A percentile compares a stretch with the other conserved stretches of the same genome.
Conservation (phyloP, 257 asterid species). For the Marsdenia floribunda region DNA sequence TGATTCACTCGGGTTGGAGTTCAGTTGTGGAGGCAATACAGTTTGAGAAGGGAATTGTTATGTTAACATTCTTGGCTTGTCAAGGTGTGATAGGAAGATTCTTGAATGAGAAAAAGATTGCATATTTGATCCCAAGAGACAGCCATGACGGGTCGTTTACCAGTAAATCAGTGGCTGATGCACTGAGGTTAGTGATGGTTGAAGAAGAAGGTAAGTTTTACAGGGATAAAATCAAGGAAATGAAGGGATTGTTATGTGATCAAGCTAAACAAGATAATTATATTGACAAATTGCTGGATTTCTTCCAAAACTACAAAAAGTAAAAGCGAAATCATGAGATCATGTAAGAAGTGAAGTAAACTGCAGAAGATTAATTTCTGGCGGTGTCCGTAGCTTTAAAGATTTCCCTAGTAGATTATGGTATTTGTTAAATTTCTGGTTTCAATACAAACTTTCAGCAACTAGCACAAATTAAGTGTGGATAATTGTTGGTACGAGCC, state of each 20-base stretch:
- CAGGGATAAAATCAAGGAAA: slow-evolving; percentile 11
- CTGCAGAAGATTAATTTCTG: no score
- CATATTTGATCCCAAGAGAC: slow-evolving; percentile 10
- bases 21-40: slow-evolving; percentile 30
- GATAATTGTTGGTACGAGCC: no score
- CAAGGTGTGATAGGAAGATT: slow-evolving; percentile 22
- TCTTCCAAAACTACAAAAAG: slow-evolving; percentile 4
- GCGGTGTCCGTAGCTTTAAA: no score
- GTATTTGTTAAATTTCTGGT: no score
- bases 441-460: no score
- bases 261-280: slow-evolving; percentile 10
- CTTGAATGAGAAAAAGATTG: slow-evolving; percentile 21
- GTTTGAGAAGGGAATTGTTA: slow-evolving; percentile 15
- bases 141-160: slow-evolving; percentile 9
- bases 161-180: slow-evolving; percentile 15
- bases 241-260: slow-evolving; percentile 14
- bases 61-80: slow-evolving; percentile 23
- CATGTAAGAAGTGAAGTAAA: no score
- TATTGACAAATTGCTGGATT: slow-evolving; percentile 16
- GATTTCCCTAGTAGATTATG: no score
- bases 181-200: slow-evolving; percentile 14
- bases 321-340: no score
- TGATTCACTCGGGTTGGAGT: slow-evolving; percentile 32
- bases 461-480: no score
- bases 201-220: slow-evolving; percentile 6